Evolutionary conservation across 2,329 filamentous ascomycete species (phyloP).

Genomic region (Mollisiaceae sp.): DNA sequence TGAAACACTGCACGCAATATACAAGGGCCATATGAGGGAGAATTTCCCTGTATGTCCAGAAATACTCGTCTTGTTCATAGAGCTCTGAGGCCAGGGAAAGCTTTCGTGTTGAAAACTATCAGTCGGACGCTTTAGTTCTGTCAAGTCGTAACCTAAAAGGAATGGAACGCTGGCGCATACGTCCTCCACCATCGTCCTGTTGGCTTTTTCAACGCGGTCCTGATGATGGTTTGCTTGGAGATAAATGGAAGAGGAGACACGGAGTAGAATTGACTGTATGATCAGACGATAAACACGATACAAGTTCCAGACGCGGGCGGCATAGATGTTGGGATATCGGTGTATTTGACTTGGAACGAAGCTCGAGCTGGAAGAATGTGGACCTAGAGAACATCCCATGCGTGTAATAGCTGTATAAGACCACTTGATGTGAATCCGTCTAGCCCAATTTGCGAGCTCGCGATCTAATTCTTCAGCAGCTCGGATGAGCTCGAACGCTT

Average conservation of each 20-base stretch:
- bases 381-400: neutral
- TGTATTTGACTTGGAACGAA: constrained; percentile 25
- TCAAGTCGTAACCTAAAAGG: constrained; percentile 27
- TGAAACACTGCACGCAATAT: constrained; percentile 21
- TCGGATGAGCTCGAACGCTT: constrained; percentile 16
- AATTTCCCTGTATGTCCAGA: constrained; percentile 22
- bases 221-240: neutral
- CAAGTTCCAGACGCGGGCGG: constrained; percentile 27
- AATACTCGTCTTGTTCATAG: constrained; percentile 1
- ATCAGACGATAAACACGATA: constrained; percentile 28
- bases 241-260: neutral
- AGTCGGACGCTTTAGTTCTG: constrained; percentile 16
- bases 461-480: constrained; percentile 21
- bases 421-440: constrained; percentile 13
- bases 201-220: constrained; percentile 12
- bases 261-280: constrained; percentile 27
- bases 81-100: constrained; percentile 25
- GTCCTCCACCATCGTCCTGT: constrained; percentile 16
- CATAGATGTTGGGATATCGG: constrained; percentile 24
- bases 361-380: neutral
- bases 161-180: constrained; percentile 29
- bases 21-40: constrained; percentile 30
- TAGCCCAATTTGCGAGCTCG: constrained; percentile 25
- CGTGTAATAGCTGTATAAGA: constrained; percentile 15
- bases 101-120: neutral